Conservation (phyloP, 441 rosid genomes). For the Metrosideros polymorpha region DNA sequence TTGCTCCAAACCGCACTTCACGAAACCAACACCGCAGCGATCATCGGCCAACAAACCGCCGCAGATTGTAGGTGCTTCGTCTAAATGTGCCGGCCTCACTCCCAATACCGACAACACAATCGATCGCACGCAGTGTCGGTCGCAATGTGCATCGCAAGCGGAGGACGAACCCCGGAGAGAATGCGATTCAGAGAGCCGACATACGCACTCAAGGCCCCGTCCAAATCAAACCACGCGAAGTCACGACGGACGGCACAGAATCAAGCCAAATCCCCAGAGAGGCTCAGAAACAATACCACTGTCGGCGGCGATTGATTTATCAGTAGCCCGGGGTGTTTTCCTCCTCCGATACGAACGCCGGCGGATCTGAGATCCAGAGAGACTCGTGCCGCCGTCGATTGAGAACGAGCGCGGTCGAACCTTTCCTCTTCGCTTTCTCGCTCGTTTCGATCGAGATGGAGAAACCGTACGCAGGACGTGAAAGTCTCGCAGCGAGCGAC, state of each 20-base stretch:
- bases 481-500: neutral
- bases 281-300: neutral
- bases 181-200: neutral
- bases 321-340: neutral
- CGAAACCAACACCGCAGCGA: neutral
- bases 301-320: neutral
- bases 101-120: neutral
- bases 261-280: neutral
- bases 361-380: constrained; percentile 1
- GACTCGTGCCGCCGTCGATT: neutral
- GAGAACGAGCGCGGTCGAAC: neutral
- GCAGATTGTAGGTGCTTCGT: neutral
- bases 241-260: neutral
- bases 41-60: neutral
- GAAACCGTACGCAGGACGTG: neutral
- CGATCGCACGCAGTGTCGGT: neutral
- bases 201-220: neutral
- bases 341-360: neutral
- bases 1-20: neutral
- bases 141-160: neutral
- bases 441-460: neutral
- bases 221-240: neutral
- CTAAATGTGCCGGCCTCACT: neutral
- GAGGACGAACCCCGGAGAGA: neutral
- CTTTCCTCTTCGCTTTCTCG: neutral